A percentile compares a stretch with the other conserved stretches of the same genome.
Evolutionary conservation across 257 asterid genomes (phyloP).

Genomic region (Solanum habrochaites): DNA sequence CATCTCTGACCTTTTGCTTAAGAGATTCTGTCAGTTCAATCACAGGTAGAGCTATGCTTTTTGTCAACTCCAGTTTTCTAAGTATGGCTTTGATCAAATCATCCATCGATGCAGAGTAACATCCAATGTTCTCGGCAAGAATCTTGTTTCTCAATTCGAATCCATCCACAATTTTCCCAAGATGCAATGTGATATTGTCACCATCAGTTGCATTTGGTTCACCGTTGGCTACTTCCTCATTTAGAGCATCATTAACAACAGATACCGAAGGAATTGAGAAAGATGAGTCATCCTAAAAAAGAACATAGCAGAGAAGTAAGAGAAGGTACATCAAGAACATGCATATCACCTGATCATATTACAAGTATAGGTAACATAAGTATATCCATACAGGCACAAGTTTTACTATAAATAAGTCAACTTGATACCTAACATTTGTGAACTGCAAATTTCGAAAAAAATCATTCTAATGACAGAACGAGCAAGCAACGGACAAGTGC

Average conservation of each 20-base stretch:
- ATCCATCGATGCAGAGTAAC: constrained; percentile 42
- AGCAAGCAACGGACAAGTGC: not conserved
- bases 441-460: not conserved
- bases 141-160: constrained; percentile 51
- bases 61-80: constrained; percentile 34
- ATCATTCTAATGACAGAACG: not conserved
- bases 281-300: constrained; percentile 47
- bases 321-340: not conserved
- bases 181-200: constrained; percentile 31
- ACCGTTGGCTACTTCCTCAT: constrained; percentile 26
- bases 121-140: constrained; percentile 45
- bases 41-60: constrained; percentile 22
- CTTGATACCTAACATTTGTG: not conserved
- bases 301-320: not conserved
- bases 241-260: constrained; percentile 16
- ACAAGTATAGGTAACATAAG: not conserved
- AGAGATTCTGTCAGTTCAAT: constrained; percentile 32
- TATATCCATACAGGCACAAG: not conserved
- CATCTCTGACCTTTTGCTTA: constrained; percentile 36
- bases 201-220: constrained; percentile 37
- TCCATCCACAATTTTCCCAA: constrained; percentile 50
- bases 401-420: not conserved
- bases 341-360: not conserved
- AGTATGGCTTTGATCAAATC: constrained; percentile 30
- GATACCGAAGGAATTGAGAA: constrained; percentile 29